Evolutionary conservation across 2,329 filamentous ascomycete genomes (phyloP).

Genomic region (Epicoccum sorghinum): DNA sequence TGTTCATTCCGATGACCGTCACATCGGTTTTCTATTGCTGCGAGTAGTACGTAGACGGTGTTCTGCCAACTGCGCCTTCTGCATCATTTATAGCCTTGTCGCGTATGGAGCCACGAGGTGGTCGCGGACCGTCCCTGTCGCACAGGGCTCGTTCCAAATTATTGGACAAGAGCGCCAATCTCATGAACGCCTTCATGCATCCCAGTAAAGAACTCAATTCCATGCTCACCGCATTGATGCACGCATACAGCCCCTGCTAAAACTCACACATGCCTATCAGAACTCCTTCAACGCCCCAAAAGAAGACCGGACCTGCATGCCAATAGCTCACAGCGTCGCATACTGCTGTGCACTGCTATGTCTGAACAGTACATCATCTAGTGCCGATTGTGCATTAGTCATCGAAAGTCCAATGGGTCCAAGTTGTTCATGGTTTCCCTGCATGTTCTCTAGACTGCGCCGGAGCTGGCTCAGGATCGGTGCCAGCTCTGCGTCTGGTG

Average conservation of each 20-base stretch:
- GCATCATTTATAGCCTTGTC: conserved; percentile 2
- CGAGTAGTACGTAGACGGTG: conserved; percentile 1
- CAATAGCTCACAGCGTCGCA: conserved; percentile 39
- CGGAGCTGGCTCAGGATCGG: conserved; percentile 46
- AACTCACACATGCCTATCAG: conserved; percentile 25
- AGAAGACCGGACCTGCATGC: conserved; percentile 31
- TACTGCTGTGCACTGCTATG: conserved; percentile 41
- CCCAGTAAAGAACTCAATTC: conserved; percentile 23
- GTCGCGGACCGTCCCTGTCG: conserved; percentile 20
- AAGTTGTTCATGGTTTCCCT: conserved; percentile 46
- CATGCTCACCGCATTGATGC: conserved; percentile 19
- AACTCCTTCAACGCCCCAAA: conserved; percentile 24
- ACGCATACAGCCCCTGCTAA: conserved; percentile 18
- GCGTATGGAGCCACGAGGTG: conserved; percentile 1
- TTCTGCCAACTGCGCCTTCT: background rate
- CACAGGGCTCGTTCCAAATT: conserved; percentile 16
- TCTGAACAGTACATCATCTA: conserved; percentile 46
- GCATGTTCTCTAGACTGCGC: conserved; percentile 48
- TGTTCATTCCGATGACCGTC: conserved; percentile 39
- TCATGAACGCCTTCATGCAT: conserved; percentile 23
- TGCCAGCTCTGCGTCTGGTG: conserved; percentile 39
- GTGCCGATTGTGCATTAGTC: conserved; percentile 34
- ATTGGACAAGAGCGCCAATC: conserved; percentile 30
- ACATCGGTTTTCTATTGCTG: conserved; percentile 24
- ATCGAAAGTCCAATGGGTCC: conserved; percentile 43